Base-by-base conservation (phyloP, 106 monocot species). In the Dioscorea dumetorum region DNA sequence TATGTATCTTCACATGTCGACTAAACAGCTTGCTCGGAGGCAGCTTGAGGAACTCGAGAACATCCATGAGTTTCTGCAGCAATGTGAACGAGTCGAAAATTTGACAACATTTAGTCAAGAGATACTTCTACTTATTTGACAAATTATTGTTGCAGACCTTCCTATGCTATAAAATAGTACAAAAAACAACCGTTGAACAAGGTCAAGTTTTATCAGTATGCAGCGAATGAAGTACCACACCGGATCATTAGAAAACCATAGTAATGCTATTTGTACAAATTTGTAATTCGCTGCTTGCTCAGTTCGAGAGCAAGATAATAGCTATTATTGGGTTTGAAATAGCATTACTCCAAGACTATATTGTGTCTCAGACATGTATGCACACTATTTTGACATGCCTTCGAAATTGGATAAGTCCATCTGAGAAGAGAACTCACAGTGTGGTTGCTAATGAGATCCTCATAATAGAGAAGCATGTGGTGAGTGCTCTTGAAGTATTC, bases 1-100 rank as follows among this genome's bases (percentile, higher is more conserved):
- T 95, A 72, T 95, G 95, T 64, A 95, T 95, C 72, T 91, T 95
- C 15, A 95, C 88, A 63, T 95, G 95, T 0, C 73, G 72, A 49
- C 91, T 95, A 18, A 63, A 24, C 22, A 95, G 79, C 33, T 91
- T 79, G 34, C 75, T 77, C 20, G 50, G 67, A 24, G 95, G 95
- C 63, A 95, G 51, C 71, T 77, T 70, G 2, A 95, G 86, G 75
- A 95, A 95, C 22, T 91, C 77, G 32, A 83, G 70, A 51, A 88
- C 88, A 63, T 91, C 78, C 48, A 64, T 58, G 31, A 91, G 58
- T 77, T 81, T 83, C 87, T 91, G 72, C 50, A 70, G 28, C 28
- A 28, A 3, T 28, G 28, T 28, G 28, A 28, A 28, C 3, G 28
- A 28, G 28, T 28, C 28, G 1, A 28, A 28, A 28, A 1, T 33